phyloP scores from a whole-genome alignment of 2,329 filamentous ascomycete species.

The Ceratocystis ficicola region DNA sequence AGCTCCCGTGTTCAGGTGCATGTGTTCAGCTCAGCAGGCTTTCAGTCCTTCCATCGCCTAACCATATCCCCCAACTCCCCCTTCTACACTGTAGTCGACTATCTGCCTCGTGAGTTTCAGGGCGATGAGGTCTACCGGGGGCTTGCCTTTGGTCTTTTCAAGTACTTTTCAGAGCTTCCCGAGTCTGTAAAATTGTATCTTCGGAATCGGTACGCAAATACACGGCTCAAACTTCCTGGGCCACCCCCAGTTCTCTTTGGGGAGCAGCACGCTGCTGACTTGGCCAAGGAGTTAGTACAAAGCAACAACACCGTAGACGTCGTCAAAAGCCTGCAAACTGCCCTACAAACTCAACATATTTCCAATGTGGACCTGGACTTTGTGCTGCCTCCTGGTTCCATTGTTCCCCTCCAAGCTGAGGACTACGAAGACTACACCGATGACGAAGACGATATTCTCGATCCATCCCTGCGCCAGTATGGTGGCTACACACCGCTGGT shows the following conservation, averaged over 20 bases:
- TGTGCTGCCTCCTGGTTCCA: slow-evolving; percentile 65
- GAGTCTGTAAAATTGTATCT: slow-evolving; percentile 61
- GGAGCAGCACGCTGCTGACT: slow-evolving; percentile 82
- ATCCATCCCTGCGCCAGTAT: slow-evolving; percentile 57
- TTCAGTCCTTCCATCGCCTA: slow-evolving; percentile 79
- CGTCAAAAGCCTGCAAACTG: slow-evolving; percentile 58
- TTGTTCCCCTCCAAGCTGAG: slow-evolving; percentile 50
- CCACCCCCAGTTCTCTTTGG: slow-evolving; percentile 63
- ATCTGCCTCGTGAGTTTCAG: slow-evolving; percentile 85
- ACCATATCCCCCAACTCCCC: slow-evolving; percentile 87
- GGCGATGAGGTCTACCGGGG: slow-evolving; percentile 87
- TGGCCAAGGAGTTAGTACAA: slow-evolving; percentile 72
- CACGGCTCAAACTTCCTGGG: slow-evolving; percentile 46
- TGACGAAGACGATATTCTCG: slow-evolving; percentile 53
- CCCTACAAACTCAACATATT: slow-evolving; percentile 68
- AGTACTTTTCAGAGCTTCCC: slow-evolving; percentile 85
- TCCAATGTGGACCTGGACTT: slow-evolving; percentile 82
- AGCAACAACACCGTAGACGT: slow-evolving; percentile 66
- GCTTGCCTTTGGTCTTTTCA: slow-evolving; percentile 81
- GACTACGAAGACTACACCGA: slow-evolving; percentile 48
- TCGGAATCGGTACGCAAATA: slow-evolving; percentile 42
- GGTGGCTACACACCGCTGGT: slow-evolving; percentile 66
- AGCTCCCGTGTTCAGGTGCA: slow-evolving; percentile 92
- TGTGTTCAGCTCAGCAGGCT: slow-evolving; percentile 77
- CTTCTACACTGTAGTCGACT: slow-evolving; percentile 79